Percentiles rank a stretch among this genome's conserved stretches.
Conservation (phyloP, 495 filamentous ascomycete species). For the Penicillium canariense region DNA sequence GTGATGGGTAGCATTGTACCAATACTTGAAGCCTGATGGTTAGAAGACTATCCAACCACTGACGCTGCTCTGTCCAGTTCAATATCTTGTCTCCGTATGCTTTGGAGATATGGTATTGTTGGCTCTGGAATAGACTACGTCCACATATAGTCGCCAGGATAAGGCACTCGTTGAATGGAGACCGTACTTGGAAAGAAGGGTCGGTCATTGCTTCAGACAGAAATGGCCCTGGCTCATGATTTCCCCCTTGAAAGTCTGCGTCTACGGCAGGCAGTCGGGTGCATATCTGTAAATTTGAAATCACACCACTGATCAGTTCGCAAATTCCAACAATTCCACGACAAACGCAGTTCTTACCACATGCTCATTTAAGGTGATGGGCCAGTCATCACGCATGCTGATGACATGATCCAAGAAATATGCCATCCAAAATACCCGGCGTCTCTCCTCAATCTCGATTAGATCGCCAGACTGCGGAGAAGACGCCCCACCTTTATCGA, state of each 20-base stretch:
- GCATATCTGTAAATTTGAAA: conserved; percentile 14
- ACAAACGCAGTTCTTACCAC: conserved; percentile 36
- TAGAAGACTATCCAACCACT: conserved; percentile 46
- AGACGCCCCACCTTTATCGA: not conserved
- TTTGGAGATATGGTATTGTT: conserved; percentile 29
- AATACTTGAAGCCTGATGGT: conserved; percentile 32
- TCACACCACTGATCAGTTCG: too few relatives aligned
- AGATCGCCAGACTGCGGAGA: not conserved
- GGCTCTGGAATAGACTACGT: conserved; percentile 42
- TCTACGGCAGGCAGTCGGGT: conserved; percentile 36
- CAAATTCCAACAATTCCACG: too few relatives aligned
- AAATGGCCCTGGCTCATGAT: conserved; percentile 38
- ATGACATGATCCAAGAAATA: conserved; percentile 52
- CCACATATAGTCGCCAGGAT: conserved; percentile 49
- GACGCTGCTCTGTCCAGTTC: conserved; percentile 44
- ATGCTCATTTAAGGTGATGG: conserved; percentile 51
- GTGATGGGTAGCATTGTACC: conserved; percentile 12
- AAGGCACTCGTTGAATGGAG: conserved; percentile 48
- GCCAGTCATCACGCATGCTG: conserved; percentile 43
- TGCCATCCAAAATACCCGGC: conserved; percentile 55
- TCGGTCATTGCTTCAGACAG: conserved; percentile 43
- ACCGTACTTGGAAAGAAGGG: conserved; percentile 27
- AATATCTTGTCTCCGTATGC: conserved; percentile 23
- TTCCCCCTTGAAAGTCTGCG: conserved; percentile 46
- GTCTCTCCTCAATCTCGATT: conserved; percentile 42